Evolutionary conservation across 139 green algal genomes (phyloP).

Genomic region (Ulvella scutata): DNA sequence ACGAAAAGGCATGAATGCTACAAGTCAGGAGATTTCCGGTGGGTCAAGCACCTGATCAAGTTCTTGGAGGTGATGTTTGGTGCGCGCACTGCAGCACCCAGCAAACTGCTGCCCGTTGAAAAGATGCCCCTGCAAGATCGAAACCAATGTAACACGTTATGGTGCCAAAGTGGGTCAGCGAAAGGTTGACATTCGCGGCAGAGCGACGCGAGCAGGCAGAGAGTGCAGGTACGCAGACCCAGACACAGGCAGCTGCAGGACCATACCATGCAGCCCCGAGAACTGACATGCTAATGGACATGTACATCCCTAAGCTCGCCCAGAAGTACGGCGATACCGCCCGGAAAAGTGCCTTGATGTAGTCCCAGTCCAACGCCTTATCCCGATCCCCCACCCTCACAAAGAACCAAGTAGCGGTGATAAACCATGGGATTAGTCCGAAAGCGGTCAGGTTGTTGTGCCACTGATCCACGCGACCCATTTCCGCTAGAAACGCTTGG

Average conservation of each 20-base stretch:
- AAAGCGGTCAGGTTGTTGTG: not conserved
- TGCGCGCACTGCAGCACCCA: constrained; percentile 84
- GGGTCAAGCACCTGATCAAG: constrained; percentile 94
- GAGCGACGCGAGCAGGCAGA: not conserved
- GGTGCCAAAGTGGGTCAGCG: not conserved
- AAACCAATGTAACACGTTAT: not conserved
- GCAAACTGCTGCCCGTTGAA: constrained; percentile 87
- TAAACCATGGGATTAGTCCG: not conserved
- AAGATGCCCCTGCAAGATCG: constrained; percentile 86
- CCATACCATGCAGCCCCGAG: constrained; percentile 86
- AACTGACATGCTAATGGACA: constrained; percentile 85
- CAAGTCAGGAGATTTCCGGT: no score
- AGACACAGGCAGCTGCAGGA: not conserved
- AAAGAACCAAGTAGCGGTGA: constrained; percentile 2
- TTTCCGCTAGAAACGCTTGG: no score
- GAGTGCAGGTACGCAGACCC: not conserved
- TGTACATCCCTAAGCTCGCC: constrained; percentile 54
- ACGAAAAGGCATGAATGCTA: no score
- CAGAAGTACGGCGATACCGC: constrained; percentile 89
- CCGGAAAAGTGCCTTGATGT: constrained; percentile 66
- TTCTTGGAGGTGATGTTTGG: constrained; percentile 98
- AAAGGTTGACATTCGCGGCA: not conserved
- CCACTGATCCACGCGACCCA: not conserved
- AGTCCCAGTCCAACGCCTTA: constrained; percentile 59
- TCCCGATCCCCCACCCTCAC: constrained; percentile 19